Percentiles rank a stretch among this genome's conserved stretches.
phyloP scores from a whole-genome alignment of 345 rosid genomes.

The Eucalyptus decipiens region DNA sequence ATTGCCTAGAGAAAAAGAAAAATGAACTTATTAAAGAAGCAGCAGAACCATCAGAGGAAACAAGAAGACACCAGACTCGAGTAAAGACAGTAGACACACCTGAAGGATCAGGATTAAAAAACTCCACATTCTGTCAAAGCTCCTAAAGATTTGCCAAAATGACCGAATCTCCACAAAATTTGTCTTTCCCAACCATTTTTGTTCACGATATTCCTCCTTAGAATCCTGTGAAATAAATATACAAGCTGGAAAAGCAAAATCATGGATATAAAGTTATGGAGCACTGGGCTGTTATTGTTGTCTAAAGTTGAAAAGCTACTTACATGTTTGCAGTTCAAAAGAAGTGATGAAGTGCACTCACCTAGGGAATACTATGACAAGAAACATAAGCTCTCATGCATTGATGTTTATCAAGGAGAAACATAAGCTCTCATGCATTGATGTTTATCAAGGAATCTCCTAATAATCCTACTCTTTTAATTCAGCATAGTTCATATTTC shows the following conservation, averaged over 20 bases:
- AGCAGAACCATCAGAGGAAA: background rate
- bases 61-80: background rate
- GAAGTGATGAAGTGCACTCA: background rate
- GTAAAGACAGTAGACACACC: slow-evolving; percentile 21
- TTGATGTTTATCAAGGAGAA: background rate
- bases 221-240: slow-evolving; percentile 24
- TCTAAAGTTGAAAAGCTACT: background rate
- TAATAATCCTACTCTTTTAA: background rate
- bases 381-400: background rate
- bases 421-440: background rate
- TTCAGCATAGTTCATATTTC: background rate
- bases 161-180: slow-evolving; percentile 92
- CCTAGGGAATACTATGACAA: background rate
- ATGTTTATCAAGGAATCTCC: background rate
- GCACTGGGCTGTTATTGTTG: background rate
- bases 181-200: slow-evolving; percentile 81
- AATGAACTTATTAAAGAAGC: background rate
- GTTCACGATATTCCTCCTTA: slow-evolving; percentile 20
- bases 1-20: slow-evolving; percentile 45
- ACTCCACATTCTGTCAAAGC: slow-evolving; percentile 98
- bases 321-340: background rate
- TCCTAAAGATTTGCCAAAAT: slow-evolving; percentile 93
- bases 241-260: background rate
- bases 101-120: slow-evolving; percentile 88
- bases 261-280: background rate